Percentiles rank a stretch among this genome's conserved stretches.
These are phyloP conservation scores for Cryptococcus neoformans DNA, from an alignment of 1,284 basidiomycete species.

Conservation along the genomic window DNA sequence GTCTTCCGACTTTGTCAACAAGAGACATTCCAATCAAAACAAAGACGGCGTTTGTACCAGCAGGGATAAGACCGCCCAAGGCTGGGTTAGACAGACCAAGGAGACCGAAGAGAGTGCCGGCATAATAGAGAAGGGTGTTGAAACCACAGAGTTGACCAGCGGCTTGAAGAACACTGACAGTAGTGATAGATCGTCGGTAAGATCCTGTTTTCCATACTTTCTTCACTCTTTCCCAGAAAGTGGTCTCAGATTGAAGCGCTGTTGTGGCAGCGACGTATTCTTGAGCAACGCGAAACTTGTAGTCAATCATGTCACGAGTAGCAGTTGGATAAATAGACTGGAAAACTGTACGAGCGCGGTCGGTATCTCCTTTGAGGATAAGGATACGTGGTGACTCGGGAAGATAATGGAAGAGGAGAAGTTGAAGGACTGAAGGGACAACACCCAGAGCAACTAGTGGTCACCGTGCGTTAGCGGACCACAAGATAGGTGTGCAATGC, in stretches of 20 bases:
- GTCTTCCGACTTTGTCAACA: slow-evolving; percentile 39
- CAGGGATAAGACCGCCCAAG: slow-evolving; percentile 7
- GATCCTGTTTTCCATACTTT: slow-evolving; percentile 17
- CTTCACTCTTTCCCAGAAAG: slow-evolving; percentile 13
- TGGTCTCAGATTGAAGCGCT: slow-evolving; percentile 7
- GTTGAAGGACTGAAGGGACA: slow-evolving; percentile 38
- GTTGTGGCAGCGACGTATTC: slow-evolving; percentile 18
- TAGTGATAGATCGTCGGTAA: slow-evolving; percentile 24
- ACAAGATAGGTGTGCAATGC: not conserved
- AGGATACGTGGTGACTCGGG: slow-evolving; percentile 20
- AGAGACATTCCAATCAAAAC: slow-evolving; percentile 31
- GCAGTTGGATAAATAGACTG: slow-evolving; percentile 31
- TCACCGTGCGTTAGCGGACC: not conserved
- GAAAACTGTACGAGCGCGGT: slow-evolving; percentile 24
- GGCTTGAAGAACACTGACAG: slow-evolving; percentile 14
- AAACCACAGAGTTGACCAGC: slow-evolving; percentile 41
- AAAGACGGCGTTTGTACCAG: slow-evolving; percentile 34
- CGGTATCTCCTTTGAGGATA: slow-evolving; percentile 27
- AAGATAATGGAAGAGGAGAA: slow-evolving; percentile 40
- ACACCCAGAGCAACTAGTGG: slow-evolving; percentile 26
- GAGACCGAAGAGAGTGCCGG: slow-evolving; percentile 33
- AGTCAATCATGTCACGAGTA: slow-evolving; percentile 30
- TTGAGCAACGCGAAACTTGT: not conserved
- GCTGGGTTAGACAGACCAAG: slow-evolving; percentile 42
- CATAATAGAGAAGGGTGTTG: slow-evolving; percentile 43